Percentiles rank a stretch among this genome's conserved stretches.
These are phyloP conservation scores for Polygonum maritimum DNA, from an alignment of 148 eudicot genomes.

Conservation along the genomic window DNA sequence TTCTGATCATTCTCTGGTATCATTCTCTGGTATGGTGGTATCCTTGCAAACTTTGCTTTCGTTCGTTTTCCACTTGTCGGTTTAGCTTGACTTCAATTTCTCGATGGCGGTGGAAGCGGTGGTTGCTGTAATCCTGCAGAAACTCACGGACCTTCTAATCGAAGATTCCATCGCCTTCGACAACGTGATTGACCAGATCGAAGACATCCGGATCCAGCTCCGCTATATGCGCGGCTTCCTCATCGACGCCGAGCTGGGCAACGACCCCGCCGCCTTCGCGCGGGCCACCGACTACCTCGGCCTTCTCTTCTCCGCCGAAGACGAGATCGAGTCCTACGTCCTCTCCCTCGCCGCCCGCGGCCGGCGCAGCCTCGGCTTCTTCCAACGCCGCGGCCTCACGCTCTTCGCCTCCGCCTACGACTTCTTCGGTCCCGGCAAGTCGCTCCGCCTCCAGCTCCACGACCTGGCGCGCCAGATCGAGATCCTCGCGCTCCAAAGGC, in stretches of 20 bases:
- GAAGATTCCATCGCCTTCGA: constrained; percentile 15
- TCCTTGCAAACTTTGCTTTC: neutral
- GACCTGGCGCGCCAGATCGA: neutral
- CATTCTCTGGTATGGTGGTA: no score
- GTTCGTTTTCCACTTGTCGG: neutral
- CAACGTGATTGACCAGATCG: constrained; percentile 15
- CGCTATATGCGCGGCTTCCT: constrained; percentile 17
- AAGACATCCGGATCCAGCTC: constrained; percentile 16
- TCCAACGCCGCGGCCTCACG: constrained; percentile 12
- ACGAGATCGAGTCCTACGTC: constrained; percentile 20
- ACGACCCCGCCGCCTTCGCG: neutral
- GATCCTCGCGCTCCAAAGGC: neutral
- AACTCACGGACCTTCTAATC: constrained; percentile 17
- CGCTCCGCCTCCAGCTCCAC: neutral
- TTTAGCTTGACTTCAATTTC: neutral
- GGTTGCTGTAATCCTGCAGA: constrained; percentile 15
- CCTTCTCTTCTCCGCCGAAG: constrained; percentile 19
- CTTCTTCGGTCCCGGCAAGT: neutral
- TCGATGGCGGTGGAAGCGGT: constrained; percentile 24
- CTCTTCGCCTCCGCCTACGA: constrained; percentile 13
- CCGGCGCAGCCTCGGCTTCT: constrained; percentile 12
- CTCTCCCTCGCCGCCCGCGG: constrained; percentile 14
- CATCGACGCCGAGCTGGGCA: constrained; percentile 12
- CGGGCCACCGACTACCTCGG: constrained; percentile 13
- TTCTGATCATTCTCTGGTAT: neutral